phyloP scores from a whole-genome alignment of 164 flowering plant genomes.

The Vitis riparia region DNA sequence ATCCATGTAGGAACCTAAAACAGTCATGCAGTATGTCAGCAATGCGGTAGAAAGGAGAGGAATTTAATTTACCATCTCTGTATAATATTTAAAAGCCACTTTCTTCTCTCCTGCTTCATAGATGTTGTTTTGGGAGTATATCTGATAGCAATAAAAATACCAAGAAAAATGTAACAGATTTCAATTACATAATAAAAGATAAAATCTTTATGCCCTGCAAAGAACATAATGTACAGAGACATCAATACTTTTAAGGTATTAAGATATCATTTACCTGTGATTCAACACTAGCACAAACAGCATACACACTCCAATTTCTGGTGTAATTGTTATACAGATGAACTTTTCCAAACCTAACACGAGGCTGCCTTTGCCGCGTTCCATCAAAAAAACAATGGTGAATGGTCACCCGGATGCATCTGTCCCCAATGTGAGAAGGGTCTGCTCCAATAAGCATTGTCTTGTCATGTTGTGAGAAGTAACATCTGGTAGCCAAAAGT shows the following conservation, averaged over 20 bases:
- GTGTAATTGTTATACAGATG: constrained; percentile 89
- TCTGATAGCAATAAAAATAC: constrained; percentile 29
- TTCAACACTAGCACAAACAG: constrained; percentile 90
- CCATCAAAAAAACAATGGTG: constrained; percentile 93
- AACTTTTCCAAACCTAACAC: constrained; percentile 79
- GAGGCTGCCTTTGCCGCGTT: constrained; percentile 84
- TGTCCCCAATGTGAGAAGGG: constrained; percentile 49
- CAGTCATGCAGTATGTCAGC: too few species aligned
- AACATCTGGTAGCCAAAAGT: constrained; percentile 41
- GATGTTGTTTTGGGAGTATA: constrained; percentile 73
- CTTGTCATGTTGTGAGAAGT: constrained; percentile 64
- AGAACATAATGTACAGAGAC: too few species aligned
- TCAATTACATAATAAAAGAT: too few species aligned
- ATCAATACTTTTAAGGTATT: too few species aligned
- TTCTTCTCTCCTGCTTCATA: constrained; percentile 89
- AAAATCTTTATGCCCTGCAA: too few species aligned
- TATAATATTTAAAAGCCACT: constrained; percentile 49
- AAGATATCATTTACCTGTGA: constrained; percentile 52
- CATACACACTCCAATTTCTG: constrained; percentile 89
- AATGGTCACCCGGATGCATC: constrained; percentile 73
- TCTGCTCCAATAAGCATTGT: constrained; percentile 83
- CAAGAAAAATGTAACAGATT: not conserved
- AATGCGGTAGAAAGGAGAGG: not conserved
- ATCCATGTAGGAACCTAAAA: too few species aligned
- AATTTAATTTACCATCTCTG: constrained; percentile 60